Conservation (phyloP, 2,329 filamentous ascomycete genomes). For the Pseudogymnoascus sp. region DNA sequence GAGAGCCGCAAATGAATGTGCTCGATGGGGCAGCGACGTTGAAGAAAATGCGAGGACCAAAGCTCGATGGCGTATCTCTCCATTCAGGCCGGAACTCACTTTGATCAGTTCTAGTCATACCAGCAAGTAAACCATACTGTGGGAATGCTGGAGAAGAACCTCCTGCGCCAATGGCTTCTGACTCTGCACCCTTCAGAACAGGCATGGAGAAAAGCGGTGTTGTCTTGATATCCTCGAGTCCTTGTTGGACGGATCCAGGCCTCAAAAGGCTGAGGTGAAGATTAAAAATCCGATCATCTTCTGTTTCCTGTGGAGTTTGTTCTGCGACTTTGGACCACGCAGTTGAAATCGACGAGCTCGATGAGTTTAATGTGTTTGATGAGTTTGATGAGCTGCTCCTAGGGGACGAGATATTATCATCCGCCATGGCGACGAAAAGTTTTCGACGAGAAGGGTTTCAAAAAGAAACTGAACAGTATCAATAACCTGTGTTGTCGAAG, state of each 20-base stretch:
- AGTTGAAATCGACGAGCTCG: background rate
- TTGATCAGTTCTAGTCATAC: conserved; percentile 12
- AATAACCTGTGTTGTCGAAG: background rate
- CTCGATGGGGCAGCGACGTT: conserved; percentile 51
- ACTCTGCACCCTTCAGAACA: conserved; percentile 15
- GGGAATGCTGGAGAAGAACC: conserved; percentile 13
- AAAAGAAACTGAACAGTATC: background rate
- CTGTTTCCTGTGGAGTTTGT: background rate
- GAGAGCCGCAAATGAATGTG: conserved; percentile 54
- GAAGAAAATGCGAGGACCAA: conserved; percentile 33
- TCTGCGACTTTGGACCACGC: background rate
- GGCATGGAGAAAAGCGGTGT: conserved; percentile 20
- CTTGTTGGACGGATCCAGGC: background rate
- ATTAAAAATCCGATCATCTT: background rate
- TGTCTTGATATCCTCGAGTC: conserved; percentile 10
- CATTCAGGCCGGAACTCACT: background rate
- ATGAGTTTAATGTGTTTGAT: background rate
- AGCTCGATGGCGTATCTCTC: background rate
- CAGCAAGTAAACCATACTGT: conserved; percentile 24
- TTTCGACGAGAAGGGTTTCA: background rate
- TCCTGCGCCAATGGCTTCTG: background rate
- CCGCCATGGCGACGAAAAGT: background rate
- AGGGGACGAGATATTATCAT: background rate
- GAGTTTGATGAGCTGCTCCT: background rate
- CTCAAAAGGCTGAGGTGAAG: background rate